phyloP scores from a whole-genome alignment of 2,329 filamentous ascomycete species.

The Sclerotinia borealis region DNA sequence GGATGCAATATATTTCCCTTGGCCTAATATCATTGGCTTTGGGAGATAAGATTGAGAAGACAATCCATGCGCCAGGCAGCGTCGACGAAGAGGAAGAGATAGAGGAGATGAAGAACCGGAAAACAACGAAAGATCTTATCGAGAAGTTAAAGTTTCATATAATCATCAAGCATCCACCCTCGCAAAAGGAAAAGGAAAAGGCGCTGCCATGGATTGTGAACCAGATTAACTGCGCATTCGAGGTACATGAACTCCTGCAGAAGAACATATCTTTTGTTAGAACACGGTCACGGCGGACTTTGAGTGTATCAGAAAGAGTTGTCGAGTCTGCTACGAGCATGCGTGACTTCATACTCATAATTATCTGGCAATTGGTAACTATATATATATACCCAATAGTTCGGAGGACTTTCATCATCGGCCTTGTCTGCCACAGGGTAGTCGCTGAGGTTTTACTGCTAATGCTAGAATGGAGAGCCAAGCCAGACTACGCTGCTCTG shows the following conservation, averaged over 20 bases:
- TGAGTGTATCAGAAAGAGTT: conserved; percentile 91
- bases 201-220: conserved; percentile 77
- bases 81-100: conserved; percentile 69
- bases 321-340: conserved; percentile 88
- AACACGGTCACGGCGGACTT: conserved; percentile 69
- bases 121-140: conserved; percentile 60
- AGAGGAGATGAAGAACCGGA: conserved; percentile 52
- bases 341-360: conserved; percentile 66
- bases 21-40: conserved; percentile 83
- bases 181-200: conserved; percentile 77
- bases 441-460: conserved; percentile 72
- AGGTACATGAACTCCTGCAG: conserved; percentile 78
- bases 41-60: conserved; percentile 56
- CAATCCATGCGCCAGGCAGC: conserved; percentile 41
- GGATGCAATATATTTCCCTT: conserved; percentile 95
- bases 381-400: conserved; percentile 74
- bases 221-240: conserved; percentile 93
- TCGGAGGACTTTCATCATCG: conserved; percentile 66
- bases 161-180: conserved; percentile 68
- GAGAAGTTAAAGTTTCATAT: conserved; percentile 87
- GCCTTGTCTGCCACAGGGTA: conserved; percentile 72
- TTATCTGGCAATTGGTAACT: conserved; percentile 64
- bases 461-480: conserved; percentile 77
- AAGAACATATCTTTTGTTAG: conserved; percentile 85
- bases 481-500: conserved; percentile 72